A percentile compares a stretch with the other conserved stretches of the same genome.
These are phyloP conservation scores for Corchorus olitorius DNA, from an alignment of 345 rosid species.

Conservation along the genomic window DNA sequence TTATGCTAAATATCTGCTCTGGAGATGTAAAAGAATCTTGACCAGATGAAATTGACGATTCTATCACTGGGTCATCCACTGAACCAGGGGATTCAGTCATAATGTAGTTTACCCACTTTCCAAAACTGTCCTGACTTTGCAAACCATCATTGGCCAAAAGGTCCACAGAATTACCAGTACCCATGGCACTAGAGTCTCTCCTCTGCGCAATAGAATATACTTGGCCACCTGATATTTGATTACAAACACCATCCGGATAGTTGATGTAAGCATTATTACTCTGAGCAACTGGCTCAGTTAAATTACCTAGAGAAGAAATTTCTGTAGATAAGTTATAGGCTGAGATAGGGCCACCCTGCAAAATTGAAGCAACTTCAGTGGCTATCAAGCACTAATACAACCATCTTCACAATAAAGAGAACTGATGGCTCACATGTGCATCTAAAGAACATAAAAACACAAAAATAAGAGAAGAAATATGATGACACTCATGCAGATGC, in stretches of 20 bases:
- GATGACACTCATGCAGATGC: constrained; percentile 8
- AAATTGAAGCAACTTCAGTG: constrained; percentile 22
- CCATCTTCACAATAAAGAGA: background rate
- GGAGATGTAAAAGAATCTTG: constrained; percentile 47
- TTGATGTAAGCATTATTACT: constrained; percentile 28
- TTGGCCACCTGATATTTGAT: constrained; percentile 32
- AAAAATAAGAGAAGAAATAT: background rate
- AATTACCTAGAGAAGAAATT: constrained; percentile 26
- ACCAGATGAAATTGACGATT: constrained; percentile 48
- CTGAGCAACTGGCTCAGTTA: constrained; percentile 31
- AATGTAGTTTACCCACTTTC: constrained; percentile 72
- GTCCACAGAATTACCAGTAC: constrained; percentile 45
- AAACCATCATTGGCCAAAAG: constrained; percentile 51
- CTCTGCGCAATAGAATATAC: constrained; percentile 39
- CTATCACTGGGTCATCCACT: constrained; percentile 44
- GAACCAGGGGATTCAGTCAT: constrained; percentile 55
- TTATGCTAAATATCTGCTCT: constrained; percentile 63
- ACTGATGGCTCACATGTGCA: background rate
- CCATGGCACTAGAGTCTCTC: constrained; percentile 32
- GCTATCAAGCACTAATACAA: background rate
- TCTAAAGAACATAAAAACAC: background rate
- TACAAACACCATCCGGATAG: constrained; percentile 35
- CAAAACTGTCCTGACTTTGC: constrained; percentile 84
- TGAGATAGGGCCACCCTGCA: constrained; percentile 44
- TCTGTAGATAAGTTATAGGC: constrained; percentile 31